phyloP scores from a whole-genome alignment of 108 stramenopile genomes.

The Hondaea fermentalgiana region DNA sequence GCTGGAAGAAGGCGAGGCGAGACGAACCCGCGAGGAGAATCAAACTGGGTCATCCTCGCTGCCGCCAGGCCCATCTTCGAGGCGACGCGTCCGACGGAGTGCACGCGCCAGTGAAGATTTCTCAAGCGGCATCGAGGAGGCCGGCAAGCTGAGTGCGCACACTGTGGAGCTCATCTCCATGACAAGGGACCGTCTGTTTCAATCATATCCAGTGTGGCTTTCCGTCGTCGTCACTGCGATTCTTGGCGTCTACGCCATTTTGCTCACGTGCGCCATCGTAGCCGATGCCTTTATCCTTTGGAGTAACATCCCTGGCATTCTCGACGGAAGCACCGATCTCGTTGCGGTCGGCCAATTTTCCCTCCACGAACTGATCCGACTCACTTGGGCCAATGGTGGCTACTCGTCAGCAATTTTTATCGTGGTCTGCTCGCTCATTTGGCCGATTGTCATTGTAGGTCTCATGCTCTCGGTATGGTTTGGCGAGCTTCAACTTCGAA shows the following conservation, averaged over 20 bases:
- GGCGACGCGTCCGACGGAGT: not conserved
- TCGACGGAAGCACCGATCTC: not conserved
- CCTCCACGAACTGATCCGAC: not conserved
- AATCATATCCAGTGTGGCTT: not conserved
- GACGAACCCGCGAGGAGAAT: no score
- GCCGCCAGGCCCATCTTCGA: no score
- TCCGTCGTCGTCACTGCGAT: not conserved
- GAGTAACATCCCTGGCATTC: not conserved
- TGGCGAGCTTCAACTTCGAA: not conserved
- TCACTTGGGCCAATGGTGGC: not conserved
- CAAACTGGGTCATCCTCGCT: no score
- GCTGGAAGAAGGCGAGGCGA: no score
- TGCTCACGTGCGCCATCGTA: not conserved
- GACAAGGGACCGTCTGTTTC: not conserved
- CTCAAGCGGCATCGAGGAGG: not conserved
- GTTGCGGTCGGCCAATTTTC: not conserved
- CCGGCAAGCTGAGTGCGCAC: not conserved
- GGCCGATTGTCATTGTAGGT: not conserved
- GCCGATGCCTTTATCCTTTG: not conserved
- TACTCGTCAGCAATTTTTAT: not conserved
- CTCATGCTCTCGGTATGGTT: constrained; percentile 2
- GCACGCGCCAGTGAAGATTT: not conserved
- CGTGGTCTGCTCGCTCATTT: not conserved
- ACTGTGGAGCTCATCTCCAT: not conserved
- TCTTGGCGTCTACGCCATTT: not conserved